Conservation (phyloP, 495 filamentous ascomycete species). For the Chlorociboria aeruginascens region DNA sequence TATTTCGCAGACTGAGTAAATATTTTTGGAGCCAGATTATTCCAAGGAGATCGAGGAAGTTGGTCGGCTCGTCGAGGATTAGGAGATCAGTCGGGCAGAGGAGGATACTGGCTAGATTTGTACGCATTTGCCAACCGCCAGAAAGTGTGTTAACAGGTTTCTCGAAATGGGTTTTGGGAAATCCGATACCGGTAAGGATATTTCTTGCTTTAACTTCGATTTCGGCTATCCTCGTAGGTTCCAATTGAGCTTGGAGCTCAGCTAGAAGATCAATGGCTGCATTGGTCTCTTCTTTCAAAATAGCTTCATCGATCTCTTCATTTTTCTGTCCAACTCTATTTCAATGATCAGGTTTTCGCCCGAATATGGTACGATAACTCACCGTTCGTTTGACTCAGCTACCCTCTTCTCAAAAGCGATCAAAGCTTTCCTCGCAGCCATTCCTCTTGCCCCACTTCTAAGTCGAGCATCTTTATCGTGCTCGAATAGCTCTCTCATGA, state of each 20-base stretch:
- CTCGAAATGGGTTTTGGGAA: constrained; percentile 44
- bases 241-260: constrained; percentile 46
- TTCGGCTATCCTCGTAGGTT: constrained; percentile 38
- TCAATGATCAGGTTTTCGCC: background rate
- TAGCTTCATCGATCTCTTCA: constrained; percentile 39
- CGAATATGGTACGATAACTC: constrained; percentile 8
- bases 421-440: constrained; percentile 59
- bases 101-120: constrained; percentile 51
- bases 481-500: constrained; percentile 49
- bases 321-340: constrained; percentile 39
- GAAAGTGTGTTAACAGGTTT: constrained; percentile 53
- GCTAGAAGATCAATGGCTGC: constrained; percentile 49
- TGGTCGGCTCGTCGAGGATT: constrained; percentile 80
- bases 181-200: constrained; percentile 59
- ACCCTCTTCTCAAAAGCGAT: constrained; percentile 51
- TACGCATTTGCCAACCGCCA: constrained; percentile 71
- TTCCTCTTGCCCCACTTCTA: constrained; percentile 58
- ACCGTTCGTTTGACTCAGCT: constrained; percentile 41
- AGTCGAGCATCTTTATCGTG: constrained; percentile 60
- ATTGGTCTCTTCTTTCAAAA: constrained; percentile 46
- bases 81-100: constrained; percentile 63
- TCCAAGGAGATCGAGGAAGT: constrained; percentile 70
- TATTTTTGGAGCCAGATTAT: constrained; percentile 73
- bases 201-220: constrained; percentile 48
- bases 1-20: constrained; percentile 37